phyloP scores from a whole-genome alignment of 352 stramenopile species.

The Thraustochytrium striatum region DNA sequence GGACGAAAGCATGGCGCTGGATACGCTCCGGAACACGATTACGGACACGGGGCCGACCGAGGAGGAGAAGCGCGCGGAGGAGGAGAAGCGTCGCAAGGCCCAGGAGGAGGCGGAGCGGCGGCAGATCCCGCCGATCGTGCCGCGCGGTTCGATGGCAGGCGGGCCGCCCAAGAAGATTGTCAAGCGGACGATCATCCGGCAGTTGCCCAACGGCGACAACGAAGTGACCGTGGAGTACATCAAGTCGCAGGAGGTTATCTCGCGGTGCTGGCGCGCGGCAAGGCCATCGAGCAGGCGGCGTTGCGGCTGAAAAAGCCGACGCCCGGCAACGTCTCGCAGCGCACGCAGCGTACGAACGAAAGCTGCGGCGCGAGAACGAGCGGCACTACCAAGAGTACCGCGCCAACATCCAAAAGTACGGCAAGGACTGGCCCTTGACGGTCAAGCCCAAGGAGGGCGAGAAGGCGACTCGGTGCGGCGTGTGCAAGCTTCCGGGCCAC shows the following conservation, averaged over 20 bases:
- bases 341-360: too few species aligned
- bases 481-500: conserved; percentile 24
- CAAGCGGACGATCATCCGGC: conserved; percentile 10
- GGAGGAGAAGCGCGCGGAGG: conserved; percentile 20
- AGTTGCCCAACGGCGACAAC: conserved; percentile 36
- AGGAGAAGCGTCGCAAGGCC: neutral
- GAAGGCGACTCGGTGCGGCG: conserved; percentile 30
- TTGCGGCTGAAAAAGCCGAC: neutral
- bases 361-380: too few species aligned
- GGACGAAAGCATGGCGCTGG: neutral
- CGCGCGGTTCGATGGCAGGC: neutral
- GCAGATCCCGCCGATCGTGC: conserved; percentile 7
- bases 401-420: conserved; percentile 36
- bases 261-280: neutral
- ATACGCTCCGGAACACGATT: conserved; percentile 2
- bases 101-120: neutral
- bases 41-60: neutral
- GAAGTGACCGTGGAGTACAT: conserved; percentile 41
- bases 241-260: neutral
- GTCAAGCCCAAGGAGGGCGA: conserved; percentile 2
- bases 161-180: neutral
- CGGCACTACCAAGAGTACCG: conserved; percentile 38
- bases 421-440: conserved; percentile 28
- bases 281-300: neutral
- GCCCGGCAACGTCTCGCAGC: neutral